Evolutionary conservation across 2,329 filamentous ascomycete species (phyloP).

Genomic region (Cercospora beticola): DNA sequence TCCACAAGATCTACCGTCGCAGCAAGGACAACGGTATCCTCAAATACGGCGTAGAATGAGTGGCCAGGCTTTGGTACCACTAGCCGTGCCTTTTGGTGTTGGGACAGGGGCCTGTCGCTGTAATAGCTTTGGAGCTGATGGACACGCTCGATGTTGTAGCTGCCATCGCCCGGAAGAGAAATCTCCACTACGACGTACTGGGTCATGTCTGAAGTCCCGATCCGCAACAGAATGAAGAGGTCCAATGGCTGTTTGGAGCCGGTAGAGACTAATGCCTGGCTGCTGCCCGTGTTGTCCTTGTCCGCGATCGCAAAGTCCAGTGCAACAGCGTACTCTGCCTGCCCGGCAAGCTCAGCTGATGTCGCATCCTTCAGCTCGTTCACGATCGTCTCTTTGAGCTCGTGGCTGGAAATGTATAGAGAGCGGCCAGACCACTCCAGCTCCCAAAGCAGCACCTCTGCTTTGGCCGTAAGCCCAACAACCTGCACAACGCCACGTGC

Average conservation of each 20-base stretch:
- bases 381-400: constrained; percentile 65
- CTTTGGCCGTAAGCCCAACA: constrained; percentile 74
- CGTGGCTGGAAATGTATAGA: constrained; percentile 68
- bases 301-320: constrained; percentile 70
- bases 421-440: constrained; percentile 85
- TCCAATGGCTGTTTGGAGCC: constrained; percentile 30
- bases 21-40: constrained; percentile 72
- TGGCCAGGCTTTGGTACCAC: constrained; percentile 76
- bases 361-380: constrained; percentile 60
- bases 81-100: constrained; percentile 56
- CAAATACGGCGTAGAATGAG: constrained; percentile 79
- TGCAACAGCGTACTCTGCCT: constrained; percentile 44
- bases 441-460: constrained; percentile 80
- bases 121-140: constrained; percentile 15
- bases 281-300: constrained; percentile 41
- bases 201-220: constrained; percentile 40
- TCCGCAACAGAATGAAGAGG: constrained; percentile 34
- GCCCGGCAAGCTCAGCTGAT: constrained; percentile 44
- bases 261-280: constrained; percentile 28
- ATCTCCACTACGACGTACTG: constrained; percentile 77
- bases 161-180: constrained; percentile 55
- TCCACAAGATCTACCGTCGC: constrained; percentile 64
- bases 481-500: constrained; percentile 82
- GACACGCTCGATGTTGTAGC: constrained; percentile 53
- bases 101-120: constrained; percentile 53